Conservation (phyloP, 139 green algal genomes). For the Chlorella sp. region DNA sequence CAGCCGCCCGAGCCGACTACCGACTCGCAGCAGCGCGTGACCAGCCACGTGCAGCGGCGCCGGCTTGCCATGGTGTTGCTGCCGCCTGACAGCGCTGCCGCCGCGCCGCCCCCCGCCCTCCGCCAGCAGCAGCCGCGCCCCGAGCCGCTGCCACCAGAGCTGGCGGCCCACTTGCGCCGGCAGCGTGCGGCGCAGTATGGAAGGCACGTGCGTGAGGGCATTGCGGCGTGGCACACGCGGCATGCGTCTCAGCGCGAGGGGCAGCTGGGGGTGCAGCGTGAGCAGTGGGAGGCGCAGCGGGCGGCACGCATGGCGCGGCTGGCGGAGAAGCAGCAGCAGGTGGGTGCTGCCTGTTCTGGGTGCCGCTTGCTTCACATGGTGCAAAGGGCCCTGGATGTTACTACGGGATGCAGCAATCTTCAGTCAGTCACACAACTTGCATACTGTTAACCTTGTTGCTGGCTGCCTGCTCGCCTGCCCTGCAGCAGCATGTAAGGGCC, state of each 20-base stretch:
- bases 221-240: not conserved
- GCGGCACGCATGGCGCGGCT: not conserved
- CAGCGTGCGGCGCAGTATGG: slow-evolving; percentile 22
- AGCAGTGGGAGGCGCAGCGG: slow-evolving; percentile 20
- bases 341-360: not conserved
- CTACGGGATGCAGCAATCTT: too few relatives aligned
- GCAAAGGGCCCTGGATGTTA: too few relatives aligned
- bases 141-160: not conserved
- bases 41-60: not conserved
- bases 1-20: too few relatives aligned
- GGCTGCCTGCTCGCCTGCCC: too few relatives aligned
- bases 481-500: not conserved
- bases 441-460: not conserved
- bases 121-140: not conserved
- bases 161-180: slow-evolving; percentile 17
- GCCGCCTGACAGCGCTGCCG: not conserved
- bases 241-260: not conserved
- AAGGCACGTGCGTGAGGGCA: not conserved
- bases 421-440: not conserved
- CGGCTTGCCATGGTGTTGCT: not conserved
- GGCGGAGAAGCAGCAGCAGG: slow-evolving; percentile 17
- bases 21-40: not conserved
- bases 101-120: not conserved
- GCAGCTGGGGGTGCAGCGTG: not conserved
- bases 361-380: too few relatives aligned